phyloP scores from a whole-genome alignment of 306 rosid genomes.

The Potentilla sterilis region DNA sequence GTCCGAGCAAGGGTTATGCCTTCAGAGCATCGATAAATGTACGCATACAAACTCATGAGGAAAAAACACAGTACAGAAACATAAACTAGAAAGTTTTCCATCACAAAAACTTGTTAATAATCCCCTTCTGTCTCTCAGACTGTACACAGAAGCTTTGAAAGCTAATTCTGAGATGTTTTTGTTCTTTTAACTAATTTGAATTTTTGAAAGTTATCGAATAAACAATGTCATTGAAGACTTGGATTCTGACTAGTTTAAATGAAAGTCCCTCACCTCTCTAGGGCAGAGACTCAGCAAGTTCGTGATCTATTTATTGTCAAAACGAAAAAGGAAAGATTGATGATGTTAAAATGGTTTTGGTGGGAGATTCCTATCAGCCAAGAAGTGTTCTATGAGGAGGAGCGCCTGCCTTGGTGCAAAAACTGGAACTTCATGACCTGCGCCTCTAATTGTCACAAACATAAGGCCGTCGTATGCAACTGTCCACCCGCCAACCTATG shows the following conservation, averaged over 20 bases:
- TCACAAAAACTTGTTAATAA: too few species aligned
- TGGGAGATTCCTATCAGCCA: slow-evolving; percentile 32
- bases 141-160: too few species aligned
- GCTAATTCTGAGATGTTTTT: background rate
- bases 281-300: background rate
- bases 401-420: slow-evolving; percentile 41
- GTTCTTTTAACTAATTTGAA: background rate
- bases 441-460: slow-evolving; percentile 48
- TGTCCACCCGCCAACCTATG: slow-evolving; percentile 53
- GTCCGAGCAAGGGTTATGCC: too few species aligned
- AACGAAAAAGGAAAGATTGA: background rate
- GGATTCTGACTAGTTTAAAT: background rate
- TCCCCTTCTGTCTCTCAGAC: too few species aligned
- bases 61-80: background rate
- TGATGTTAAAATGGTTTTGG: slow-evolving; percentile 25
- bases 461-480: slow-evolving; percentile 40
- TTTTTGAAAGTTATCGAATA: background rate
- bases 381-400: slow-evolving; percentile 30
- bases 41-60: too few species aligned
- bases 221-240: background rate
- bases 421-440: slow-evolving; percentile 49
- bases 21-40: too few species aligned
- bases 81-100: too few species aligned
- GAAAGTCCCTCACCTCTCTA: background rate
- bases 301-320: background rate